phyloP scores from a whole-genome alignment of 306 rosid genomes.

The Nissolia schottii region DNA sequence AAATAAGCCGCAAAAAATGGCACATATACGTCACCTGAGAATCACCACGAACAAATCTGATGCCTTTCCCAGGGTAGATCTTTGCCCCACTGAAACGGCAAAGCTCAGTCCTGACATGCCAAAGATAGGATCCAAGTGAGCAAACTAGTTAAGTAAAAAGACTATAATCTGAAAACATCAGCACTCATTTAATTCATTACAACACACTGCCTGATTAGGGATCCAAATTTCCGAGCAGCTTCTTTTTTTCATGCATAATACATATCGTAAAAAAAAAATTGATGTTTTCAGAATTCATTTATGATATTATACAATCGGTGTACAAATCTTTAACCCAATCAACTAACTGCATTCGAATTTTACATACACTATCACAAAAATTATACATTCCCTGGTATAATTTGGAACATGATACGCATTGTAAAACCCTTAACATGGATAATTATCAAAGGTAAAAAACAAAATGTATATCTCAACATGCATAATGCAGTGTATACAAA shows the following conservation, averaged over 20 bases:
- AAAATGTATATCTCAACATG: no score
- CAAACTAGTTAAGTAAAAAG: background rate
- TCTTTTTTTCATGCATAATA: background rate
- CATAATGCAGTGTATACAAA: background rate
- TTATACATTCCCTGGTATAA: no score
- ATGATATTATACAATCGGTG: no score
- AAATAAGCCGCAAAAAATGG: background rate
- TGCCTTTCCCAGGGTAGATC: conserved; percentile 83
- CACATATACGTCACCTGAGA: conserved; percentile 49
- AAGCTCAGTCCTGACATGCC: conserved; percentile 62
- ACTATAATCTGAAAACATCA: background rate
- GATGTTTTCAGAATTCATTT: no score
- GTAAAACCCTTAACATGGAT: no score
- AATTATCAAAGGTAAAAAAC: no score
- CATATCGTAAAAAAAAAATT: no score
- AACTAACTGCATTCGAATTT: no score
- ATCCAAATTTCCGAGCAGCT: background rate
- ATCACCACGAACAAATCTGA: conserved; percentile 70
- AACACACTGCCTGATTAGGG: background rate
- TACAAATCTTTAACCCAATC: no score
- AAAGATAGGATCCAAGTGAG: conserved; percentile 8
- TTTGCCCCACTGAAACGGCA: conserved; percentile 85
- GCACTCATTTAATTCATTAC: background rate
- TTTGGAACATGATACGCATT: no score
- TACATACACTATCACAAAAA: no score